Evolutionary conservation across 2,329 filamentous ascomycete species (phyloP).

Genomic region (Pleoardoris graminearum): DNA sequence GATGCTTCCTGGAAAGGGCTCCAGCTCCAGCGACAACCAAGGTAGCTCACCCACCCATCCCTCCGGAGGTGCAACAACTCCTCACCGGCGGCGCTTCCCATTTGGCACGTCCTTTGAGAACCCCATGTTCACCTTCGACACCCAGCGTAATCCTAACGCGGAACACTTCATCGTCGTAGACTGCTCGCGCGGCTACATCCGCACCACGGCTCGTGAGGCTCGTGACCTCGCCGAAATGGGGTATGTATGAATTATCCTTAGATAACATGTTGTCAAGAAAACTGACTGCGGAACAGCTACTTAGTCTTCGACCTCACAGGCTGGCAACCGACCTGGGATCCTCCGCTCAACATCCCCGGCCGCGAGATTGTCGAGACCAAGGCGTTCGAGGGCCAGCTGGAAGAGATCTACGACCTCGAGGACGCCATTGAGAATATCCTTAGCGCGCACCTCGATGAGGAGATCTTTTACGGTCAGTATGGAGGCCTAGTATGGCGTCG

Average conservation of each 20-base stretch:
- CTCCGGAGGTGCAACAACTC: too few relatives aligned
- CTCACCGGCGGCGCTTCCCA: not conserved
- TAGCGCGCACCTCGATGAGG: not conserved
- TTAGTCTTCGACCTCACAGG: not conserved
- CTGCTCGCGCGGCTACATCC: not conserved
- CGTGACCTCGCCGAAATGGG: not conserved
- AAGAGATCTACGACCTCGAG: not conserved
- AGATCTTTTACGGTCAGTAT: not conserved
- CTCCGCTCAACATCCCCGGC: not conserved
- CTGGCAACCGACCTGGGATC: not conserved
- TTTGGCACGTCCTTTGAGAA: not conserved
- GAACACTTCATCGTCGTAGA: not conserved
- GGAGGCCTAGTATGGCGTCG: not conserved
- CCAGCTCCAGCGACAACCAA: too few relatives aligned
- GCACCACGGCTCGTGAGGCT: not conserved
- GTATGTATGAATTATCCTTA: not conserved
- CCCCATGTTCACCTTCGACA: not conserved
- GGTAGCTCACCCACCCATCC: too few relatives aligned
- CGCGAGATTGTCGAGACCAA: not conserved
- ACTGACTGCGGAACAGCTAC: not conserved
- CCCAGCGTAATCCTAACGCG: not conserved
- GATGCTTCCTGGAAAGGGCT: too few relatives aligned
- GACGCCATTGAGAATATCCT: not conserved
- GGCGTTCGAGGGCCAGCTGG: not conserved
- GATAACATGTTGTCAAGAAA: too few relatives aligned